phyloP scores from a whole-genome alignment of 495 filamentous ascomycete species.

The Parathielavia hyrcaniae region DNA sequence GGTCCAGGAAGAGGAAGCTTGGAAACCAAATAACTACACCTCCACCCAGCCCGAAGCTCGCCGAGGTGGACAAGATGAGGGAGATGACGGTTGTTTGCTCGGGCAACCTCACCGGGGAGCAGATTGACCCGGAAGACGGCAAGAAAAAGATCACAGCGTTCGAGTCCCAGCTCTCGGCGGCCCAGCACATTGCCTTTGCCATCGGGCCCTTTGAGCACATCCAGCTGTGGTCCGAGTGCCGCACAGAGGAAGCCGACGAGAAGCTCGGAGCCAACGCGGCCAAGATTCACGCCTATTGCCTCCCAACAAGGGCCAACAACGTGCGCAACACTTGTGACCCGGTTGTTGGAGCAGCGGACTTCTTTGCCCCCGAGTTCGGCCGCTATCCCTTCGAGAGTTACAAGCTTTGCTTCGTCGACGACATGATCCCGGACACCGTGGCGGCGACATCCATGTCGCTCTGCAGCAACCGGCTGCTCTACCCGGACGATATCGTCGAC shows the following conservation, averaged over 20 bases:
- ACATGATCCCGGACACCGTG: constrained; percentile 63
- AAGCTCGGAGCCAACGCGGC: constrained; percentile 77
- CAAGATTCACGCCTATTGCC: constrained; percentile 80
- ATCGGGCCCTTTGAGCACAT: constrained; percentile 92
- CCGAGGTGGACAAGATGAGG: constrained; percentile 72
- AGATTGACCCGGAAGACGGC: constrained; percentile 61
- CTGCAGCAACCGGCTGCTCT: constrained; percentile 80
- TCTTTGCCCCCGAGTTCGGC: constrained; percentile 76
- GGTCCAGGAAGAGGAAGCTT: constrained; percentile 32
- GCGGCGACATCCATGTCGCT: constrained; percentile 77
- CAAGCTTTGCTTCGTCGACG: constrained; percentile 90
- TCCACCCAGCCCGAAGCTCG: constrained; percentile 32
- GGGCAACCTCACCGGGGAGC: constrained; percentile 78
- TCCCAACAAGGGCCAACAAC: constrained; percentile 73
- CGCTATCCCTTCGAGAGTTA: constrained; percentile 82
- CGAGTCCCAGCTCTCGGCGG: constrained; percentile 57
- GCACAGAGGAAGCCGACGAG: constrained; percentile 84
- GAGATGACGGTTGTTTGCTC: constrained; percentile 89
- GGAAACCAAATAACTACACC: constrained; percentile 31
- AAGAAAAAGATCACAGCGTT: constrained; percentile 82
- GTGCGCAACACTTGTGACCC: constrained; percentile 68
- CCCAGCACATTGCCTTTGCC: constrained; percentile 85
- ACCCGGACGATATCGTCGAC: constrained; percentile 74
- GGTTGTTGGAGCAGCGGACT: constrained; percentile 63
- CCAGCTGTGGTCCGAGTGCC: constrained; percentile 74